phyloP scores from a whole-genome alignment of 2,329 filamentous ascomycete genomes.

The Exophiala viscosa region DNA sequence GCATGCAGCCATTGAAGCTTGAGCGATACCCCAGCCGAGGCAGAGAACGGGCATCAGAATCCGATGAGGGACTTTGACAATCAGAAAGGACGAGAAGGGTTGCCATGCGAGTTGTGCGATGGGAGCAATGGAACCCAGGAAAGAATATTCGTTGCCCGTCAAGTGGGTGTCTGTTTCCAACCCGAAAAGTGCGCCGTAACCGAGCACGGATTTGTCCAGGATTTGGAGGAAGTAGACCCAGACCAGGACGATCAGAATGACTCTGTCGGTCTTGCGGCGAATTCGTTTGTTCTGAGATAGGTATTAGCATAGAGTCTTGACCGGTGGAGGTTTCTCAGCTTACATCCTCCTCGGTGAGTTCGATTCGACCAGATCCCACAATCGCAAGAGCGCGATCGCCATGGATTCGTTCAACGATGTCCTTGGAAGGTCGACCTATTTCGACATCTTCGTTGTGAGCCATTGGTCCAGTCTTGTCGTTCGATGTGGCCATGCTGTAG shows the following conservation, averaged over 20 bases:
- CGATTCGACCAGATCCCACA: slow-evolving; percentile 29
- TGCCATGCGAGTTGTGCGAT: slow-evolving; percentile 61
- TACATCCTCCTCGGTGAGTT: slow-evolving; percentile 39
- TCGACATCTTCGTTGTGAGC: slow-evolving; percentile 24
- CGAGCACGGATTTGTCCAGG: slow-evolving; percentile 58
- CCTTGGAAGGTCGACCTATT: slow-evolving; percentile 11
- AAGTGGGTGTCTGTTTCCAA: slow-evolving; percentile 50
- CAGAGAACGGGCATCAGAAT: slow-evolving; percentile 51
- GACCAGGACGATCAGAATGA: slow-evolving; percentile 50
- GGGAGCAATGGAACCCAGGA: slow-evolving; percentile 55
- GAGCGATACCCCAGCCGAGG: slow-evolving; percentile 49
- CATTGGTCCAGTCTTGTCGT: slow-evolving; percentile 18
- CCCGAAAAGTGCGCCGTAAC: slow-evolving; percentile 57
- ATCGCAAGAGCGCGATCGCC: slow-evolving; percentile 27
- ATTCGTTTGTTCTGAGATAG: slow-evolving; percentile 51
- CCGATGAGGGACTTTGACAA: slow-evolving; percentile 59
- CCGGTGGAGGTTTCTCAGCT: background rate
- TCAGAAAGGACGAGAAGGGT: slow-evolving; percentile 57
- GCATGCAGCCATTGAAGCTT: slow-evolving; percentile 46
- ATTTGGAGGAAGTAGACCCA: slow-evolving; percentile 50
- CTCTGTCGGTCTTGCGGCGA: slow-evolving; percentile 58
- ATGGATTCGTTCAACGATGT: slow-evolving; percentile 22
- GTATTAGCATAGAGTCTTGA: background rate
- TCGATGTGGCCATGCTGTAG: slow-evolving; percentile 9
- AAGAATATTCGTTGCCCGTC: slow-evolving; percentile 53